Conservation (phyloP, 2,329 filamentous ascomycete genomes). For the Leptographium radiaticola region DNA sequence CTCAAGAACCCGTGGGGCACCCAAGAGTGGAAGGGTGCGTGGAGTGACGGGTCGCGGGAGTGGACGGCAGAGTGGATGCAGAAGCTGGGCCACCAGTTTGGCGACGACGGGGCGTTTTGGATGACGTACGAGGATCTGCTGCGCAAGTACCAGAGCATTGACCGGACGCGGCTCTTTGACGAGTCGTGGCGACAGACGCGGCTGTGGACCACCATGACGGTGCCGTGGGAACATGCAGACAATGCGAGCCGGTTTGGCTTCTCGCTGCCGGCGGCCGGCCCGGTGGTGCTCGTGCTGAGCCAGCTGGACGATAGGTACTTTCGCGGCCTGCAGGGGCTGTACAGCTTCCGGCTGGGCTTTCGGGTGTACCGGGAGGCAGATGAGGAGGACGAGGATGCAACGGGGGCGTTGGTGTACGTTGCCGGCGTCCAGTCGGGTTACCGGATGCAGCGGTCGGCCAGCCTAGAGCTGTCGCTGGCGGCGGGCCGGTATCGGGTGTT, state of each 20-base stretch:
- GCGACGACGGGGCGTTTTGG: slow-evolving; percentile 51
- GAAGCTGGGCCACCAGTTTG: slow-evolving; percentile 46
- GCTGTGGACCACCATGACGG: slow-evolving; percentile 48
- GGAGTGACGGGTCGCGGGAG: slow-evolving; percentile 46
- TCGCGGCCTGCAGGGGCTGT: slow-evolving; percentile 46
- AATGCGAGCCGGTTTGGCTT: slow-evolving; percentile 48
- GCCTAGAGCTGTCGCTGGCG: slow-evolving; percentile 43
- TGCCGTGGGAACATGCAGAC: slow-evolving; percentile 49
- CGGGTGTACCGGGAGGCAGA: slow-evolving; percentile 27
- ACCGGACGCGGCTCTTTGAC: slow-evolving; percentile 50
- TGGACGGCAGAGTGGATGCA: slow-evolving; percentile 45
- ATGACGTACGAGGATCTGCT: slow-evolving; percentile 50
- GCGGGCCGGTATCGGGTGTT: slow-evolving; percentile 45
- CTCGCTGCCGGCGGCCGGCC: slow-evolving; percentile 39
- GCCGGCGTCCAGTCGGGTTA: slow-evolving; percentile 47
- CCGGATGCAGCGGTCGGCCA: slow-evolving; percentile 43
- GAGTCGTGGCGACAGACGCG: slow-evolving; percentile 44
- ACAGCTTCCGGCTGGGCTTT: slow-evolving; percentile 28
- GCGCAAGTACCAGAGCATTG: slow-evolving; percentile 47
- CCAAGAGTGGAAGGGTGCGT: slow-evolving; percentile 47
- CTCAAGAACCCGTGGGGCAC: slow-evolving; percentile 47
- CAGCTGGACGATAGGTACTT: slow-evolving; percentile 52
- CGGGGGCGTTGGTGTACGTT: slow-evolving; percentile 38
- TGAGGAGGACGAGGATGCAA: neutral
- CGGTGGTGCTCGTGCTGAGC: slow-evolving; percentile 45